Base-by-base conservation (phyloP, 352 stramenopile genomes). In the Peronospora destructor region DNA sequence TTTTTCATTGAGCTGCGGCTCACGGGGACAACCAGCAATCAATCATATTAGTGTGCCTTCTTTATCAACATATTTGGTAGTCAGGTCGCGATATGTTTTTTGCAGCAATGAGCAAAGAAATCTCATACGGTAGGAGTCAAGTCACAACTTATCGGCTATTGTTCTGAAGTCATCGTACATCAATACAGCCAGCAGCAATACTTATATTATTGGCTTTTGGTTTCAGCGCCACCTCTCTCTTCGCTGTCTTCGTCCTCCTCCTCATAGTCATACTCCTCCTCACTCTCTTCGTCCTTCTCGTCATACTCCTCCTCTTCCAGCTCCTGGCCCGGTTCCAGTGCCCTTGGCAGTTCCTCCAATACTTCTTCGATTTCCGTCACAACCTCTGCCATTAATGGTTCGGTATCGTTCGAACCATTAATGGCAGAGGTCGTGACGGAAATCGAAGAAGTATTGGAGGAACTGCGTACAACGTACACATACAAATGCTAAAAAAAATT, bases 381-480 rank as follows among this genome's bases (percentile, higher is more conserved):
- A 32, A 89, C 73, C 37, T 86, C 62, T 1, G 65, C 58, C 45
- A 69, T 56, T 12, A 87, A 53, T 17, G 75, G 78, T n/a, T 86
- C 73, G 16, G 76, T 85, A 58, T 87, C 75, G 25, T 84, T 75
- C 21, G 78, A 86, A n/a, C 78, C 75, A 17, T 53, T 86, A 12
- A 56, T 69, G 45, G 58, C 64, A 2, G 62, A 86, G 36, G 73
- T 89, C 28, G 49, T 85, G 21, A 64, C 70, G 32, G 75, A 73
- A 32, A 85, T 89, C 50, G 71, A 85, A 25, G 68, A 84, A 44
- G 65, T 81, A 17, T 56, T 89, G 16, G 60, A 66, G 4, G 71
- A 84, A 10, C 41, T 85, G 10, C 59, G n/a, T n/a, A n/a, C n/a
- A n/a, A n/a, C n/a, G n/a, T n/a, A n/a, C n/a, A n/a, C n/a, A n/a